Percentiles rank a stretch among this genome's conserved stretches.
Conservation (phyloP, 2,329 filamentous ascomycete species). For the Beauveria australis region DNA sequence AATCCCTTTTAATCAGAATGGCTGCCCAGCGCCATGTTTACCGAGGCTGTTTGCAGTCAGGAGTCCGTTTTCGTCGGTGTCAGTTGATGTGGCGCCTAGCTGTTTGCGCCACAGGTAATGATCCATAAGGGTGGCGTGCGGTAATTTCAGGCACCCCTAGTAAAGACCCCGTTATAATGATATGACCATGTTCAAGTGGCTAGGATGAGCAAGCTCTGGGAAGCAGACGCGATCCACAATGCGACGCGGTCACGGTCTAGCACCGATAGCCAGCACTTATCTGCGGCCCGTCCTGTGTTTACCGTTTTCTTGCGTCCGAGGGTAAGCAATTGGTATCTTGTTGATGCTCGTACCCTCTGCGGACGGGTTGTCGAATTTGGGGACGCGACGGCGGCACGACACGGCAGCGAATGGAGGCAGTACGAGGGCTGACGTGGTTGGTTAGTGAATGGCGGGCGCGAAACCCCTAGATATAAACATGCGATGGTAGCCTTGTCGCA, state of each 20-base stretch:
- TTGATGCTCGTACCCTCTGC: not conserved
- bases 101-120: slow-evolving; percentile 11
- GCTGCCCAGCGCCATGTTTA: not conserved
- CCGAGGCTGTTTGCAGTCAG: slow-evolving; percentile 5
- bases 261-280: not conserved
- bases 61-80: slow-evolving; percentile 7
- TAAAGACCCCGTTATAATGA: slow-evolving; percentile 7
- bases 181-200: slow-evolving; percentile 3
- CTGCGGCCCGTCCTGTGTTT: not conserved
- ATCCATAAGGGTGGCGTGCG: slow-evolving; percentile 7
- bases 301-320: not conserved
- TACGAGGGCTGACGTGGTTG: not conserved
- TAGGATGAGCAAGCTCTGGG: not conserved
- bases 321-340: not conserved
- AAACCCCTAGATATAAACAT: not conserved
- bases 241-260: slow-evolving; percentile 2
- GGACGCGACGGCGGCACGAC: not conserved
- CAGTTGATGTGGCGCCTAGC: slow-evolving; percentile 6
- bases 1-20: not conserved
- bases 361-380: not conserved
- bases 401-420: not conserved
- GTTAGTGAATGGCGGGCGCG: not conserved
- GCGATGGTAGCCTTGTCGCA: not conserved
- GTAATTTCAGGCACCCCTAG: slow-evolving; percentile 10
- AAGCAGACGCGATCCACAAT: slow-evolving; percentile 3